Conservation (phyloP, 2,329 filamentous ascomycete genomes). For the Verticillium longisporum region DNA sequence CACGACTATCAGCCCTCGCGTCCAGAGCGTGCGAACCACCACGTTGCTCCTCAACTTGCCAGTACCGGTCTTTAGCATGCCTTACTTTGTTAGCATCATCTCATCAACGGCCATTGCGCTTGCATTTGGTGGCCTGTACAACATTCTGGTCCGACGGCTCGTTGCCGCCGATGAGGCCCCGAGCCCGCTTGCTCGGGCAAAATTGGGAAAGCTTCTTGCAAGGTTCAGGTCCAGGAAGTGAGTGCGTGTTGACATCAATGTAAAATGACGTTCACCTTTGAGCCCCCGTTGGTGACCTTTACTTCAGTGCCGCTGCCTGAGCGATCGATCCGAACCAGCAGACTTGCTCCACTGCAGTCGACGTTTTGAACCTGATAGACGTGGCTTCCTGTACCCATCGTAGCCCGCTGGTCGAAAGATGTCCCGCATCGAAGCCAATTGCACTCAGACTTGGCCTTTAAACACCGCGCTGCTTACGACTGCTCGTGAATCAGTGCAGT, state of each 20-base stretch:
- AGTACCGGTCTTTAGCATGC: constrained; percentile 98
- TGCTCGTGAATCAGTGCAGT: too few relatives aligned
- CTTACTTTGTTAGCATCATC: constrained; percentile 97
- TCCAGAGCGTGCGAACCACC: constrained; percentile 71
- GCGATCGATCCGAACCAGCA: too few relatives aligned
- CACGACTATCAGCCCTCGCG: constrained; percentile 52
- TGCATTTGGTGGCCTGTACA: constrained; percentile 93
- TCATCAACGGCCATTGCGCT: constrained; percentile 95
- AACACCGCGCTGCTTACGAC: too few relatives aligned
- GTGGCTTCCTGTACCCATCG: too few relatives aligned
- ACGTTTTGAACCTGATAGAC: too few relatives aligned
- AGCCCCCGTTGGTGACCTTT: too few relatives aligned
- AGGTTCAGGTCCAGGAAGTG: constrained; percentile 3
- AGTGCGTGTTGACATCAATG: neutral
- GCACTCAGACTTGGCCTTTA: too few relatives aligned
- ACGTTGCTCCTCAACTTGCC: constrained; percentile 83
- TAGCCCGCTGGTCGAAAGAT: too few relatives aligned
- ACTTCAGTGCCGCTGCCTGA: too few relatives aligned
- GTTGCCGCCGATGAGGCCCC: constrained; percentile 74
- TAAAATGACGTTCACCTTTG: neutral
- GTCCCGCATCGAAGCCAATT: too few relatives aligned
- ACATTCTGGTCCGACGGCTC: constrained; percentile 81
- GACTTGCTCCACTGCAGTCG: too few relatives aligned
- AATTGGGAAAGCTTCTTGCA: constrained; percentile 6
- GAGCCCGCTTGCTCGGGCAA: constrained; percentile 13